A percentile compares a stretch with the other conserved stretches of the same genome.
Conservation (phyloP, 257 asterid genomes). For the Salvia rosmarinus region DNA sequence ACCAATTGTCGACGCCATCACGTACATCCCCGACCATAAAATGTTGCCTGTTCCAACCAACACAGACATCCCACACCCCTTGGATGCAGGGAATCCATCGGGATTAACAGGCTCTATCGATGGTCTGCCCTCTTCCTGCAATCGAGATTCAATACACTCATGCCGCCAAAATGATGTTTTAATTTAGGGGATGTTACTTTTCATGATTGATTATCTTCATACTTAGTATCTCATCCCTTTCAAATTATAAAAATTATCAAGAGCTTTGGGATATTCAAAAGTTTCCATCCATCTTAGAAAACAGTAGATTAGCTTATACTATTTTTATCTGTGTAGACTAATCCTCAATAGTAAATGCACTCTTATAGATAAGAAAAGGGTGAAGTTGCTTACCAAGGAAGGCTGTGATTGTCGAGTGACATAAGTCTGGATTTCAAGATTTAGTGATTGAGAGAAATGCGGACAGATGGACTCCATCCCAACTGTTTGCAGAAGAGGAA, state of each 20-base stretch:
- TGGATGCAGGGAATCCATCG: conserved; percentile 41
- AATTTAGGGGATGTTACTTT: no score
- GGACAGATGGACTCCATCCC: conserved; percentile 65
- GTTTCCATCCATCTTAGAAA: no score
- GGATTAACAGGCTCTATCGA: conserved; percentile 37
- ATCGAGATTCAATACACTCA: not conserved
- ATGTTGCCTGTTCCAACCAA: conserved; percentile 84
- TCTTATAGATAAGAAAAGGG: not conserved
- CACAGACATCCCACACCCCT: conserved; percentile 59
- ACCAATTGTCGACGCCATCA: conserved; percentile 61
- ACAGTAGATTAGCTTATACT: no score
- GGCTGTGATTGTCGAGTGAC: conserved; percentile 84
- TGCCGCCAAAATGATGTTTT: no score
- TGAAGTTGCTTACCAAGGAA: conserved; percentile 50
- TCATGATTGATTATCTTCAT: no score
- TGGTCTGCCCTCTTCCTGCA: conserved; percentile 77
- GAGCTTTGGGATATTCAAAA: no score
- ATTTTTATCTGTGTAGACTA: no score
- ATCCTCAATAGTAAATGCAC: no score
- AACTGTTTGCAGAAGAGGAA: conserved; percentile 75
- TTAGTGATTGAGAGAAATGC: conserved; percentile 52
- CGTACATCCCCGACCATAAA: conserved; percentile 77
- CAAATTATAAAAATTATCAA: no score
- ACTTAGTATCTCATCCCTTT: no score
- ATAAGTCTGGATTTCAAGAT: conserved; percentile 75